These are phyloP conservation scores for Symbiotaphrina buchneri DNA, from an alignment of 495 filamentous ascomycete genomes.

Conservation along the genomic window DNA sequence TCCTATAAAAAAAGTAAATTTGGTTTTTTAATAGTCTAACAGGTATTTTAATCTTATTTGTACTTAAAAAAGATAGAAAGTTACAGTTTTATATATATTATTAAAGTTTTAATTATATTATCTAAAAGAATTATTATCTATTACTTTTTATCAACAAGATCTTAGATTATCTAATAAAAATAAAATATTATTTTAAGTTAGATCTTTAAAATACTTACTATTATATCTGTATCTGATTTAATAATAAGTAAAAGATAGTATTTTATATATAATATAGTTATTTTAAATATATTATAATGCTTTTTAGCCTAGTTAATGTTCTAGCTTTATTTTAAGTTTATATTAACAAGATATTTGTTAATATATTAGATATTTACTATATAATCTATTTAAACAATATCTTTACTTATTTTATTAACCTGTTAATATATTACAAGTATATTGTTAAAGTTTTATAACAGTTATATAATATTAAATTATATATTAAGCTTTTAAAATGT, in stretches of 20 bases:
- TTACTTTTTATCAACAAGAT: slow-evolving; percentile 6
- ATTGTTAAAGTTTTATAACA: slow-evolving; percentile 9
- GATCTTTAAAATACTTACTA: slow-evolving; percentile 1
- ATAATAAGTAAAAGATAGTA: slow-evolving; percentile 2
- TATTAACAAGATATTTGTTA: slow-evolving; percentile 1
- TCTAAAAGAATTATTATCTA: slow-evolving; percentile 6
- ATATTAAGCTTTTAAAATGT: slow-evolving; percentile 3
- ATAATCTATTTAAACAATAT: slow-evolving; percentile 3
- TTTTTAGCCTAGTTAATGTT: slow-evolving; percentile 1
- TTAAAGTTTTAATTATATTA: slow-evolving; percentile 1
- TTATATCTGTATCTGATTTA: background rate
- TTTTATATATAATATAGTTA: background rate
- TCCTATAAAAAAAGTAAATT: slow-evolving; percentile 1
- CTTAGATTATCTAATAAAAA: slow-evolving; percentile 4
- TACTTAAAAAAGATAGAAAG: slow-evolving; percentile 2
- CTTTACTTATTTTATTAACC: slow-evolving; percentile 2
- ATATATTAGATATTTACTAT: background rate
- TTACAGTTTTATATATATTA: slow-evolving; percentile 4
- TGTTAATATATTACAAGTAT: slow-evolving; percentile 8
- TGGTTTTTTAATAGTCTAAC: background rate
- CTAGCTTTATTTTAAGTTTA: slow-evolving; percentile 1
- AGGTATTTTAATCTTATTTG: slow-evolving; percentile 1
- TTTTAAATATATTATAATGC: slow-evolving; percentile 3
- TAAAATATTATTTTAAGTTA: slow-evolving; percentile 7
- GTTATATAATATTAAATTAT: slow-evolving; percentile 7